Conservation (phyloP, 345 rosid genomes). For the Brassica nigra region DNA sequence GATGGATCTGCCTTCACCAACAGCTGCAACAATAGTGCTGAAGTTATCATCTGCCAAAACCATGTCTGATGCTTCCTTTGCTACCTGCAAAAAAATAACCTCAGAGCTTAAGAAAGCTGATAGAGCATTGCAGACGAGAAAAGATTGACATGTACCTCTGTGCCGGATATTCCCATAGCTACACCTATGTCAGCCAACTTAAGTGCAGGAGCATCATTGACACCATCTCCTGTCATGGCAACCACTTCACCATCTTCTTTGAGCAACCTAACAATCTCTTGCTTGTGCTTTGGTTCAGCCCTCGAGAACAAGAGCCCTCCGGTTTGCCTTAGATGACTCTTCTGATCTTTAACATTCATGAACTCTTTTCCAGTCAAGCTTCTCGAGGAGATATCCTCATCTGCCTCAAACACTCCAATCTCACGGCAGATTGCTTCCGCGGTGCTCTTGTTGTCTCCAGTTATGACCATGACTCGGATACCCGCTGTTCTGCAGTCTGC, state of each 20-base stretch:
- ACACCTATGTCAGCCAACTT: conserved; percentile 96
- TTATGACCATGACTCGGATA: conserved; percentile 94
- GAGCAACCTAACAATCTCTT: conserved; percentile 95
- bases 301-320: conserved; percentile 91
- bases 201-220: conserved; percentile 96
- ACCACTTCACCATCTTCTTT: conserved; percentile 98
- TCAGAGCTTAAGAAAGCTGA: conserved; percentile 11
- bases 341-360: conserved; percentile 47
- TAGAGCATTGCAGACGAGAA: not conserved
- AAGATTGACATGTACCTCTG: conserved; percentile 62
- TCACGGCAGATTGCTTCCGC: conserved; percentile 96
- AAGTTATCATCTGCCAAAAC: conserved; percentile 98
- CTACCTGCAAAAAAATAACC: conserved; percentile 60
- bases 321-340: conserved; percentile 60
- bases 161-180: conserved; percentile 97
- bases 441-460: conserved; percentile 93
- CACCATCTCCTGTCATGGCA: conserved; percentile 99
- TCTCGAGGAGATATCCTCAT: conserved; percentile 61
- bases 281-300: conserved; percentile 98
- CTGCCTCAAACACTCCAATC: conserved; percentile 82
- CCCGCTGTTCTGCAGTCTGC: conserved; percentile 98
- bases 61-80: conserved; percentile 99
- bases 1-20: conserved; percentile 97
- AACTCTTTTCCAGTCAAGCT: conserved; percentile 82
- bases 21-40: conserved; percentile 92